Percentiles rank a stretch among this genome's conserved stretches.
These are phyloP conservation scores for Hamamelis virginiana DNA, from an alignment of 164 flowering plant genomes.

Conservation along the genomic window DNA sequence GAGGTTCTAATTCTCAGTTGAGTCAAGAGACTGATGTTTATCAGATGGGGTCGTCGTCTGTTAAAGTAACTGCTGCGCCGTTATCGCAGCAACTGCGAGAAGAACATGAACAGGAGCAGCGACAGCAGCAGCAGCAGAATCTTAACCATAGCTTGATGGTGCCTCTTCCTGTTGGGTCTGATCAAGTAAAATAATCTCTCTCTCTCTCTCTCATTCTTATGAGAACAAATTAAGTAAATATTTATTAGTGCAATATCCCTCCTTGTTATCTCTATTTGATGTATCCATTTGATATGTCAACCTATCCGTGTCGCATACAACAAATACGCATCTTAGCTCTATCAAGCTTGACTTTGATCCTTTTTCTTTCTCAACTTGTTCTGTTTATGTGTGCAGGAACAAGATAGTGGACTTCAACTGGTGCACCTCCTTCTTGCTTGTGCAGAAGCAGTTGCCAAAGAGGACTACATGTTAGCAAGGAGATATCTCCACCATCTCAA, in stretches of 20 bases:
- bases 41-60: conserved; percentile 26
- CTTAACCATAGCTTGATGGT: conserved; percentile 30
- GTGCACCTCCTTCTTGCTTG: conserved; percentile 79
- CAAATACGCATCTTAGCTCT: no score
- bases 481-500: conserved; percentile 58
- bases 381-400: conserved; percentile 33
- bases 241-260: no score
- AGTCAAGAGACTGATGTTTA: conserved; percentile 28
- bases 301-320: no score
- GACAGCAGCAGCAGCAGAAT: conserved; percentile 19
- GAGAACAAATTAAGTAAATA: no score
- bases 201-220: not conserved
- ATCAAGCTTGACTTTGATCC: no score
- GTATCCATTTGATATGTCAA: no score
- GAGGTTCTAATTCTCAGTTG: conserved; percentile 30
- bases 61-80: conserved; percentile 20
- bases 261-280: no score
- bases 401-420: conserved; percentile 76
- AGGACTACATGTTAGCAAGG: conserved; percentile 61
- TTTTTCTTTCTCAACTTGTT: not conserved
- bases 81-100: conserved; percentile 31
- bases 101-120: conserved; percentile 28
- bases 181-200: conserved; percentile 37
- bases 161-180: conserved; percentile 31
- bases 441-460: conserved; percentile 73